A percentile compares a stretch with the other conserved stretches of the same genome.
These are phyloP conservation scores for Epichloe bromicola DNA, from an alignment of 2,329 filamentous ascomycete species.

Conservation along the genomic window DNA sequence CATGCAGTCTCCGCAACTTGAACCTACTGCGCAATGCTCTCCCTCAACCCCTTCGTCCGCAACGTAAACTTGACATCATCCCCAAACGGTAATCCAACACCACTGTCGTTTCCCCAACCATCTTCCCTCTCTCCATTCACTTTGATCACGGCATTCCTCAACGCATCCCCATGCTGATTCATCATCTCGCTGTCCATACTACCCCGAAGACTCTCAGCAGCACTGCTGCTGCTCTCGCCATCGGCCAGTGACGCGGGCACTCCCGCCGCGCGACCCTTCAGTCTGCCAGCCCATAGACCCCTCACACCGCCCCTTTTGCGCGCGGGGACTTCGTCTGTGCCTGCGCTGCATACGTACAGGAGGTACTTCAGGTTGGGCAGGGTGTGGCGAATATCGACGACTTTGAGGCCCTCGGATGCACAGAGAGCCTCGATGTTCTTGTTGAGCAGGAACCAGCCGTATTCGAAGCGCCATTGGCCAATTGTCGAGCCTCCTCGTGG, in stretches of 20 bases:
- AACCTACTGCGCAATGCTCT: slow-evolving; percentile 22
- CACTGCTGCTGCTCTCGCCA: slow-evolving; percentile 26
- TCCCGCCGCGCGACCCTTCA: slow-evolving; percentile 23
- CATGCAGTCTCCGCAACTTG: not conserved
- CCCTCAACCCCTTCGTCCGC: slow-evolving; percentile 42
- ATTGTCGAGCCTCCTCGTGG: slow-evolving; percentile 46
- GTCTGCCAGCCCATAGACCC: slow-evolving; percentile 39
- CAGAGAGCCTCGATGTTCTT: slow-evolving; percentile 74
- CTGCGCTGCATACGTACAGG: slow-evolving; percentile 77
- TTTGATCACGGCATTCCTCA: slow-evolving; percentile 20
- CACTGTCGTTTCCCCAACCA: slow-evolving; percentile 9
- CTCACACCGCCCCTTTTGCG: slow-evolving; percentile 48
- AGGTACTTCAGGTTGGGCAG: slow-evolving; percentile 89
- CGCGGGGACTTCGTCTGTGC: slow-evolving; percentile 49
- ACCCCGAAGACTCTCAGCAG: slow-evolving; percentile 26
- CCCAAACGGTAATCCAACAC: slow-evolving; percentile 31
- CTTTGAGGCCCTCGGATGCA: slow-evolving; percentile 54
- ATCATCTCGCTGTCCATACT: slow-evolving; percentile 30
- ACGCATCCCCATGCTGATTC: slow-evolving; percentile 26
- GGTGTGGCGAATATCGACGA: slow-evolving; percentile 84
- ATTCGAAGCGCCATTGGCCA: slow-evolving; percentile 85
- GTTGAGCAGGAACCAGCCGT: slow-evolving; percentile 91
- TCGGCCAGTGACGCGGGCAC: slow-evolving; percentile 11
- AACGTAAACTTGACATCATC: slow-evolving; percentile 34
- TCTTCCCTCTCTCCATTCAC: slow-evolving; percentile 9